Conservation (phyloP, 257 asterid species). For the Pogostemon cablin region DNA sequence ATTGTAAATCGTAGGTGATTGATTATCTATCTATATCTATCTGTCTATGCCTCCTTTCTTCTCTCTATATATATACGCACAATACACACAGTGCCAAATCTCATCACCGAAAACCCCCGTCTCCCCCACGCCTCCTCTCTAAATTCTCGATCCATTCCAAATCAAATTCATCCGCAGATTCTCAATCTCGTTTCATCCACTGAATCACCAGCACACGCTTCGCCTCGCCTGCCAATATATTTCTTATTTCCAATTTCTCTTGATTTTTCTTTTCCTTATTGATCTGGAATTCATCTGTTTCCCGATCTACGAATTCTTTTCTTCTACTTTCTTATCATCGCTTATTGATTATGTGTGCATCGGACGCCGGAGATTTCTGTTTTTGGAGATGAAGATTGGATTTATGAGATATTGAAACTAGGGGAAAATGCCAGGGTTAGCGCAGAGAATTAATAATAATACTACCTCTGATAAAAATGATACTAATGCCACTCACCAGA, state of each 20-base stretch:
- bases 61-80: slow-evolving; percentile 35
- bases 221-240: slow-evolving; percentile 15
- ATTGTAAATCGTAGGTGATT: slow-evolving; percentile 6
- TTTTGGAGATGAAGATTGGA: slow-evolving; percentile 50
- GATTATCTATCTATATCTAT: background rate
- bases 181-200: slow-evolving; percentile 37
- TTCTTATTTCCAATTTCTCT: slow-evolving; percentile 18
- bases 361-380: slow-evolving; percentile 35
- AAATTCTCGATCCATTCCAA: slow-evolving; percentile 61
- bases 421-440: slow-evolving; percentile 80
- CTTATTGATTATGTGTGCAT: slow-evolving; percentile 38
- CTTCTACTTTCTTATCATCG: slow-evolving; percentile 27
- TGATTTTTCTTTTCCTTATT: slow-evolving; percentile 32
- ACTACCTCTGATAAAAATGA: slow-evolving; percentile 34
- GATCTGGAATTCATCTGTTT: slow-evolving; percentile 40
- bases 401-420: slow-evolving; percentile 40
- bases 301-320: slow-evolving; percentile 43
- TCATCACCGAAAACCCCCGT: slow-evolving; percentile 55
- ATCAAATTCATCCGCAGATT: slow-evolving; percentile 43
- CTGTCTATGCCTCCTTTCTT: slow-evolving; percentile 25
- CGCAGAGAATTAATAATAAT: slow-evolving; percentile 51
- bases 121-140: slow-evolving; percentile 43
- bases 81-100: slow-evolving; percentile 46
- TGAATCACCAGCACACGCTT: slow-evolving; percentile 34
- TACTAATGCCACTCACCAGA: slow-evolving; percentile 35